Evolutionary conservation across 352 stramenopile genomes (phyloP).

Genomic region (Elongisporangium anandrum): DNA sequence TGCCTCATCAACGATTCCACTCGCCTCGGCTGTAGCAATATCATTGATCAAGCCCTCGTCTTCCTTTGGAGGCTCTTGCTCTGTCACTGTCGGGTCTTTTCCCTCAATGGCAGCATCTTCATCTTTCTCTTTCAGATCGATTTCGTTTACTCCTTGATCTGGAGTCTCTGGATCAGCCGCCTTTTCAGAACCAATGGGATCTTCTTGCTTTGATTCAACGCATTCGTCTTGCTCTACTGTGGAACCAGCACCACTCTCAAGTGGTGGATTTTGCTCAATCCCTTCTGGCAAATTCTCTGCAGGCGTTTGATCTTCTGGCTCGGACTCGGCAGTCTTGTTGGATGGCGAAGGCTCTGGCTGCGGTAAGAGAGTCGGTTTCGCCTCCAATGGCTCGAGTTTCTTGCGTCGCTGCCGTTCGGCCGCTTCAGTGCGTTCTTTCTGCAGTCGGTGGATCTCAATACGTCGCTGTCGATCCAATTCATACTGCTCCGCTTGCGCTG

Average conservation of each 20-base stretch:
- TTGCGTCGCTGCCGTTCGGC: slow-evolving; percentile 19
- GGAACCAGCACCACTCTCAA: too few species aligned
- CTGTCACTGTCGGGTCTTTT: too few species aligned
- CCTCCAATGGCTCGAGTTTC: neutral
- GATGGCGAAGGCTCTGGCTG: neutral
- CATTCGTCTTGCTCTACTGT: neutral
- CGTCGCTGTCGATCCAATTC: slow-evolving; percentile 56
- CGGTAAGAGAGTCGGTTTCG: neutral
- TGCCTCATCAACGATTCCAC: slow-evolving; percentile 4
- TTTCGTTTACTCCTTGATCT: neutral
- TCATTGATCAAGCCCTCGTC: neutral
- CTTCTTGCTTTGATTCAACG: neutral
- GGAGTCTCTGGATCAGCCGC: neutral
- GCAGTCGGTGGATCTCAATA: slow-evolving; percentile 62
- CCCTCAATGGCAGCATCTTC: neutral
- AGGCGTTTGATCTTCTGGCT: neutral
- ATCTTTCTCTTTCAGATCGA: neutral
- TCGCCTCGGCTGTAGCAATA: neutral
- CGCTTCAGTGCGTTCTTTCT: slow-evolving; percentile 38
- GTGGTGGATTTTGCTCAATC: neutral
- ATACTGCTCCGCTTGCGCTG: slow-evolving; percentile 56
- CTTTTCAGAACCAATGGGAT: neutral
- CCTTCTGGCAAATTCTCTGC: too few species aligned
- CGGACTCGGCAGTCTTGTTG: neutral
- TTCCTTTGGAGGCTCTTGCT: too few species aligned